Conservation (phyloP, 805 yeast genomes). For the Candida ovalis region DNA sequence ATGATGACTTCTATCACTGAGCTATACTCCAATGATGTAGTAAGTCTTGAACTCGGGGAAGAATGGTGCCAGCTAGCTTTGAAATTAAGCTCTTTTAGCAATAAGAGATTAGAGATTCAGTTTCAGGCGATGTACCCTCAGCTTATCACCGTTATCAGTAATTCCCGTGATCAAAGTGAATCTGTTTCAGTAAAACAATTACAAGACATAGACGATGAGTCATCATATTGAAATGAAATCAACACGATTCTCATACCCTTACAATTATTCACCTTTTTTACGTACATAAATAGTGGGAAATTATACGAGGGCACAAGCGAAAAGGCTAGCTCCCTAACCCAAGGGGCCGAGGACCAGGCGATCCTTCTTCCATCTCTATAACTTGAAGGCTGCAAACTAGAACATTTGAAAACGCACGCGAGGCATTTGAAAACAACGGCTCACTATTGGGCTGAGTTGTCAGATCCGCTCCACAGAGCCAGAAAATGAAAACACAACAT, state of each 20-base stretch:
- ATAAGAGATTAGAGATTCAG: constrained; percentile 3
- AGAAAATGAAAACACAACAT: not conserved
- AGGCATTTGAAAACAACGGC: not conserved
- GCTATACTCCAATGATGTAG: not conserved
- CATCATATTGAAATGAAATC: not conserved
- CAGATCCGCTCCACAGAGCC: not conserved
- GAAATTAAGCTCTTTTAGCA: constrained; percentile 4
- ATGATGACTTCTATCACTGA: constrained; percentile 9
- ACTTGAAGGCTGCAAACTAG: too few species aligned
- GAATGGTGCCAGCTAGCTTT: constrained; percentile 11
- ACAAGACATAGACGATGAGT: not conserved
- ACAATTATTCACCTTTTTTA: too few species aligned
- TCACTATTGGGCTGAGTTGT: not conserved
- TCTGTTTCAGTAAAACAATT: not conserved
- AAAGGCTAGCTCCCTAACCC: too few species aligned
- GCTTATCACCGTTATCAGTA: constrained; percentile 1
- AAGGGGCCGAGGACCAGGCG: too few species aligned
- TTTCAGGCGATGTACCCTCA: constrained; percentile 6
- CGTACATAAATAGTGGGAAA: too few species aligned
- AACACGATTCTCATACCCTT: too few species aligned
- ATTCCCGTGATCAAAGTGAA: not conserved
- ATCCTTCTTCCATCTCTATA: too few species aligned
- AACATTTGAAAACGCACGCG: not conserved
- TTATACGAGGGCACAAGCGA: too few species aligned
- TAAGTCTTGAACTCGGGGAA: not conserved